Evolutionary conservation across 2,329 filamentous ascomycete genomes (phyloP).

Genomic region (Myotisia sp.): DNA sequence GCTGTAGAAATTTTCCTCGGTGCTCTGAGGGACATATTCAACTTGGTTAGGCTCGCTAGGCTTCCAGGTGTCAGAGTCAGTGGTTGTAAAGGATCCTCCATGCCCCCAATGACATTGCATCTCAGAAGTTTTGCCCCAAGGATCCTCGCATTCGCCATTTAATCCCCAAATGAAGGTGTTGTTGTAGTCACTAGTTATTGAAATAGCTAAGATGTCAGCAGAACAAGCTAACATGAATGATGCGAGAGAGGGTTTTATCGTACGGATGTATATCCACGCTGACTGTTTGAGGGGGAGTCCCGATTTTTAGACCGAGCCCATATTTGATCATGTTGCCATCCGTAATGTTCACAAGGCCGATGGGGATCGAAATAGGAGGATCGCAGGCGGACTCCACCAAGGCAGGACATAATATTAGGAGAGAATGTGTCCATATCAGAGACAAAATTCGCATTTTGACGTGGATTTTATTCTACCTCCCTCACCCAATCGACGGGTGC

Average conservation of each 20-base stretch:
- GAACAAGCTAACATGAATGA: not conserved
- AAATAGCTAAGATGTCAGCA: not conserved
- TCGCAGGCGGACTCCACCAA: constrained; percentile 1
- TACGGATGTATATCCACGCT: constrained; percentile 5
- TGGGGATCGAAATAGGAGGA: constrained; percentile 4
- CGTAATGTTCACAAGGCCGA: constrained; percentile 2
- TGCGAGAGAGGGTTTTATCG: not conserved
- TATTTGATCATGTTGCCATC: constrained; percentile 4
- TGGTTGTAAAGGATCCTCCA: constrained; percentile 4
- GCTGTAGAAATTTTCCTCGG: no score
- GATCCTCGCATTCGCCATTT: constrained; percentile 1
- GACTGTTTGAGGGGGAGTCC: constrained; percentile 7
- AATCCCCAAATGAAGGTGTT: constrained; percentile 6
- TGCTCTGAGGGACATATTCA: not conserved
- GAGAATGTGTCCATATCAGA: no score
- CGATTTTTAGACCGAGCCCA: constrained; percentile 6
- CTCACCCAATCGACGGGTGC: no score
- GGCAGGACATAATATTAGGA: not conserved
- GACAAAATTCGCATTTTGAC: no score
- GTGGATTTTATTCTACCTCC: no score
- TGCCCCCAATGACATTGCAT: constrained; percentile 6
- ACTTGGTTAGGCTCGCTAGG: not conserved
- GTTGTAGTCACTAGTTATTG: constrained; percentile 7
- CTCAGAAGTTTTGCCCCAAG: not conserved
- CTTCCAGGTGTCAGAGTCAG: constrained; percentile 3